Percentiles rank a stretch among this genome's conserved stretches.
These are phyloP conservation scores for Aulographum hederae DNA, from an alignment of 2,329 filamentous ascomycete species.

Conservation along the genomic window DNA sequence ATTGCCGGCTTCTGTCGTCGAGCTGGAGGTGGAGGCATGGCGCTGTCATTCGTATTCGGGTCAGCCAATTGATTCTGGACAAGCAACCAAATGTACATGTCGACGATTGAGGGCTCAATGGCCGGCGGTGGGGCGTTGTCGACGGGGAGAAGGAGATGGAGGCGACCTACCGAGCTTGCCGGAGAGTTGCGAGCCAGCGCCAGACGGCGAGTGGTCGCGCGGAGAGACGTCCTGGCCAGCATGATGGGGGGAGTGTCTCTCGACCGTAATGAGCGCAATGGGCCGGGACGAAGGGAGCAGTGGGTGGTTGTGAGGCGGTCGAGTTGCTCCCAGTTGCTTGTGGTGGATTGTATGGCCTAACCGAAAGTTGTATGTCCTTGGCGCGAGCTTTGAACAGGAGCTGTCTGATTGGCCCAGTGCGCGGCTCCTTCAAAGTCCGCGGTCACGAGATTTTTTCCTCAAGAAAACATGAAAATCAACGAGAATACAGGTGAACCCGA, in stretches of 20 bases:
- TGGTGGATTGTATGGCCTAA: too few species aligned
- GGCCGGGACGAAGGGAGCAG: too few species aligned
- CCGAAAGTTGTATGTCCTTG: too few species aligned
- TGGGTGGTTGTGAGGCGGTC: too few species aligned
- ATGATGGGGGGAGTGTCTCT: slow-evolving; percentile 35
- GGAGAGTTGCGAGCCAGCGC: slow-evolving; percentile 6
- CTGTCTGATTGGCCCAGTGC: too few species aligned
- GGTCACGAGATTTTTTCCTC: too few species aligned
- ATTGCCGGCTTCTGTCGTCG: slow-evolving; percentile 50
- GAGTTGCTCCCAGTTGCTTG: too few species aligned
- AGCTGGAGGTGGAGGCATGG: too few species aligned
- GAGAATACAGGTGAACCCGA: neutral
- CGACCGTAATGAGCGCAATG: neutral
- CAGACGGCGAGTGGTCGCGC: slow-evolving; percentile 53
- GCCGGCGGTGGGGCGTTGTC: slow-evolving; percentile 11
- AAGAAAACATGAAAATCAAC: neutral
- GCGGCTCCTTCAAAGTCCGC: too few species aligned
- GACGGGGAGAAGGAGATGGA: neutral
- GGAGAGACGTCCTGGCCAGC: slow-evolving; percentile 85
- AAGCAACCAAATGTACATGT: slow-evolving; percentile 10
- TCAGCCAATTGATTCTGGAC: slow-evolving; percentile 30
- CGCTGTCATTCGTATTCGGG: slow-evolving; percentile 28
- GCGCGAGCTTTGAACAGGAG: too few species aligned
- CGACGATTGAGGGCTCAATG: slow-evolving; percentile 8
- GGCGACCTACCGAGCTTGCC: slow-evolving; percentile 8